These are phyloP conservation scores for Straminergon stramineum DNA, from an alignment of 225 moss, liverwort and hornwort species.

Conservation along the genomic window DNA sequence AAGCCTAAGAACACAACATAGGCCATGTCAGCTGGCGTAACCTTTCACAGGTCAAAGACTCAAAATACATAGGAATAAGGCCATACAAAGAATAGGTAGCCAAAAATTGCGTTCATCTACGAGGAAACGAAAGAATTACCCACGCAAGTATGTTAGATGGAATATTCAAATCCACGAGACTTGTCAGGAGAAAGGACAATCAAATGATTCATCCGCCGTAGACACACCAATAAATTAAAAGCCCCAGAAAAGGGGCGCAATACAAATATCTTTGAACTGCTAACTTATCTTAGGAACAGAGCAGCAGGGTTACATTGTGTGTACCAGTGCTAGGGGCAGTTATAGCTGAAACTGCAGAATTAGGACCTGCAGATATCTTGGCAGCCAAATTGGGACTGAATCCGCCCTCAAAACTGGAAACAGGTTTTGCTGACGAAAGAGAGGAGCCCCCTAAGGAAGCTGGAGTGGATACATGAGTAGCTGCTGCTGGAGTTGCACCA, in stretches of 20 bases:
- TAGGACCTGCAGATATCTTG: constrained; percentile 37
- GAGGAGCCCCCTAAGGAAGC: constrained; percentile 24
- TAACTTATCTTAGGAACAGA: neutral
- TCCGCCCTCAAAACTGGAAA: constrained; percentile 13
- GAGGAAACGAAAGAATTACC: neutral
- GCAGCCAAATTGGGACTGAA: constrained; percentile 46
- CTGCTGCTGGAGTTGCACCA: constrained; percentile 3
- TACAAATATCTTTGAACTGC: neutral
- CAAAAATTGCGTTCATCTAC: neutral
- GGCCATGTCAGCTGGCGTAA: neutral
- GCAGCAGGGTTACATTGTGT: neutral
- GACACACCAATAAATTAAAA: neutral
- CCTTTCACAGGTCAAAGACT: neutral
- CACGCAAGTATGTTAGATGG: neutral
- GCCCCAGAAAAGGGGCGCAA: neutral
- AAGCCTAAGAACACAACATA: constrained; percentile 8
- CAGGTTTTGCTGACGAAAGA: constrained; percentile 18
- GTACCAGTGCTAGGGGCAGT: constrained; percentile 15
- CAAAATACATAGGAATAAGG: neutral
- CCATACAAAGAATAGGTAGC: neutral
- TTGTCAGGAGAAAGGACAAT: neutral
- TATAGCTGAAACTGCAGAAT: constrained; percentile 20
- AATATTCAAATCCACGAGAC: neutral
- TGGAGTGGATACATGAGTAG: neutral
- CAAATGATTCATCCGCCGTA: neutral